Percentiles rank a stretch among this genome's conserved stretches.
These are phyloP conservation scores for Leccinum olivaceopallidum DNA, from an alignment of 768 basidiomycete species.

Conservation along the genomic window DNA sequence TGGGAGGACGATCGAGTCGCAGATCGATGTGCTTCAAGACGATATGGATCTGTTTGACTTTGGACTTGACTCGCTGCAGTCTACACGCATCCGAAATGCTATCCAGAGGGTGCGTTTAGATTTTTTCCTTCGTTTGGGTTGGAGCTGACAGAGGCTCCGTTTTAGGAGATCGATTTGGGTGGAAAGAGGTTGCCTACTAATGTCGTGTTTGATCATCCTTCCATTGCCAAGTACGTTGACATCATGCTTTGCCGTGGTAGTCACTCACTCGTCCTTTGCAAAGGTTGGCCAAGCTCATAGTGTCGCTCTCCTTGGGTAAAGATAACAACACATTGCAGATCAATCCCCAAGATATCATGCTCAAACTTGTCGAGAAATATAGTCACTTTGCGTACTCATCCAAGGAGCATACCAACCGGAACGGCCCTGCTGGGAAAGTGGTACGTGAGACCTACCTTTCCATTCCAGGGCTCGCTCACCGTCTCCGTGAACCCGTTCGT, in stretches of 20 bases:
- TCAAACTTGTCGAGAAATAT: conserved; percentile 40
- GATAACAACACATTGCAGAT: neutral
- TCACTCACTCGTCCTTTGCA: conserved; percentile 1
- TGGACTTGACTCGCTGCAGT: conserved; percentile 56
- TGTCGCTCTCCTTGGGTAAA: conserved; percentile 36
- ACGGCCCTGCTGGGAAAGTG: conserved; percentile 18
- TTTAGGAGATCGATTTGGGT: conserved; percentile 19
- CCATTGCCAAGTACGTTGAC: conserved; percentile 36
- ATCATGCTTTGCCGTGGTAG: neutral
- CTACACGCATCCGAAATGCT: conserved; percentile 47
- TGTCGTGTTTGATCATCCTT: conserved; percentile 53
- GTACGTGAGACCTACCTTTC: conserved; percentile 9
- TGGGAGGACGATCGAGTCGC: conserved; percentile 22
- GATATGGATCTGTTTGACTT: conserved; percentile 46
- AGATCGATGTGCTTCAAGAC: conserved; percentile 18
- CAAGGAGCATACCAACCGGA: conserved; percentile 6
- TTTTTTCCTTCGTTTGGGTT: conserved; percentile 18
- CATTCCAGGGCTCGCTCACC: neutral
- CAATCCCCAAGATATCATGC: conserved; percentile 38
- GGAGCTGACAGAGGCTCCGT: neutral
- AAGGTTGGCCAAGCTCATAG: conserved; percentile 44
- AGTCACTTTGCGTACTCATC: conserved; percentile 11
- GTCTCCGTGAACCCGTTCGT: too few relatives aligned
- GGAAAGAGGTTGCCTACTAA: conserved; percentile 26
- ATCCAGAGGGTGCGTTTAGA: conserved; percentile 39